Evolutionary conservation across 2,329 filamentous ascomycete species (phyloP), one percentile per base, ranked within the genome.

Genomic region (Hypoxylon sp.): DNA sequence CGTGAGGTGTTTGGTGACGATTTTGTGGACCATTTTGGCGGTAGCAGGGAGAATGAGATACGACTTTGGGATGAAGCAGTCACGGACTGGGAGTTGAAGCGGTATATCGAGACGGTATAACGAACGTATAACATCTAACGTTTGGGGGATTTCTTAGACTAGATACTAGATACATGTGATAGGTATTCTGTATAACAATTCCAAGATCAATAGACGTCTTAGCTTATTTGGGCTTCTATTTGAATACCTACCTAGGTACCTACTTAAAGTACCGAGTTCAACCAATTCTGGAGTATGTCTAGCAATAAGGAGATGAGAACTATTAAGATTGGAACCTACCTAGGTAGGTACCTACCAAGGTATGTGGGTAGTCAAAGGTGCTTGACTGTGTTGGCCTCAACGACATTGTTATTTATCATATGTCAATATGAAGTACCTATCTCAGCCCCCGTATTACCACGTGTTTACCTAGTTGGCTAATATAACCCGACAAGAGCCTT

Each of bases 21-120:
- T 7, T 99, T 99, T 81, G 96, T 99, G 2, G 94, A 98, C 14
- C 96, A 98, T 79, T 99, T 91, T 82, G 93, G 91, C 11, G 96
- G 96, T 14, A 97, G 95, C 17, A 87, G 96, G 70, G 91, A 97
- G 79, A 94, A 99, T 80, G 96, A 99, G 81, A 87, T 96, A 64
- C 84, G 92, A 67, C 81, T 97, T 19, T 99, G 93, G 91, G 94
- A 98, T 75, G 95, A 98, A 79, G 94, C 94, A 1, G 95, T 98
- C 5, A 98, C 96, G 19, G 96, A 98, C 80, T 98, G 95, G 91
- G 92, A 94, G 79, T 85, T 93, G 78, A 88, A 87, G 80, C 85
- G 92, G 65, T 94, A 94, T 75, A 92, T 93, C 68, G 91, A 93
- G 80, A 92, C 90, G n/a, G 89, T 92, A 63, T 90, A 19, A 67